Conservation (phyloP, 2,329 filamentous ascomycete species). For the Aspergillus ochraceus region DNA sequence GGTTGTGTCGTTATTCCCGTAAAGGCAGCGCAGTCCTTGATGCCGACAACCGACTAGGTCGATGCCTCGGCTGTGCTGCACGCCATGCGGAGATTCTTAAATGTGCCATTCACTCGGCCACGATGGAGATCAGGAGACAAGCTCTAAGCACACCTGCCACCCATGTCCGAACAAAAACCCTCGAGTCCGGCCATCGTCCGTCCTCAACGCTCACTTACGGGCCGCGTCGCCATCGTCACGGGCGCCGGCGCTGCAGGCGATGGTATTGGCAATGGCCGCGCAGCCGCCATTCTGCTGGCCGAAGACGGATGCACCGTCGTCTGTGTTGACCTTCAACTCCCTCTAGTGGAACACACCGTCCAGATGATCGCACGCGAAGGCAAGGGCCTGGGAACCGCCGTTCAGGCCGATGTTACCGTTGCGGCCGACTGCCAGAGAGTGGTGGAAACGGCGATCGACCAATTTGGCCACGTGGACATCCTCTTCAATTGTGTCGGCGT, state of each 20-base stretch:
- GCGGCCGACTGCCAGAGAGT: constrained; percentile 52
- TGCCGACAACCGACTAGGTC: no score
- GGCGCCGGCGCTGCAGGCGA: constrained; percentile 59
- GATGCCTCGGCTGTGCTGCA: no score
- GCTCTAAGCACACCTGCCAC: background rate
- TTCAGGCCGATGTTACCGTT: constrained; percentile 55
- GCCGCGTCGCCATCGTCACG: constrained; percentile 52
- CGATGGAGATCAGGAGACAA: background rate
- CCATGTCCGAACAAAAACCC: background rate
- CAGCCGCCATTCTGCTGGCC: constrained; percentile 58
- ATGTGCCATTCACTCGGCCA: background rate
- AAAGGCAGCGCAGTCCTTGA: no score
- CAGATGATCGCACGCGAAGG: constrained; percentile 50
- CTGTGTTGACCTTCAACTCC: constrained; percentile 56
- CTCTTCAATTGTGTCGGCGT: constrained; percentile 67
- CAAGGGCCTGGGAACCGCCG: constrained; percentile 33
- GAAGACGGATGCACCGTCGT: constrained; percentile 59
- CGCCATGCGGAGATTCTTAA: background rate
- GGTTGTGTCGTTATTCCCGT: no score
- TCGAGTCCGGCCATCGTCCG: background rate
- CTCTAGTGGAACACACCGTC: constrained; percentile 55
- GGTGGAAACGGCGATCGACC: constrained; percentile 35
- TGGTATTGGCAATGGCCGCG: constrained; percentile 63
- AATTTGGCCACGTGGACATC: constrained; percentile 61
- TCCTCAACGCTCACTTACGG: constrained; percentile 4